Evolutionary conservation across 352 stramenopile species (phyloP).

Genomic region (Blastocystis sp.): DNA sequence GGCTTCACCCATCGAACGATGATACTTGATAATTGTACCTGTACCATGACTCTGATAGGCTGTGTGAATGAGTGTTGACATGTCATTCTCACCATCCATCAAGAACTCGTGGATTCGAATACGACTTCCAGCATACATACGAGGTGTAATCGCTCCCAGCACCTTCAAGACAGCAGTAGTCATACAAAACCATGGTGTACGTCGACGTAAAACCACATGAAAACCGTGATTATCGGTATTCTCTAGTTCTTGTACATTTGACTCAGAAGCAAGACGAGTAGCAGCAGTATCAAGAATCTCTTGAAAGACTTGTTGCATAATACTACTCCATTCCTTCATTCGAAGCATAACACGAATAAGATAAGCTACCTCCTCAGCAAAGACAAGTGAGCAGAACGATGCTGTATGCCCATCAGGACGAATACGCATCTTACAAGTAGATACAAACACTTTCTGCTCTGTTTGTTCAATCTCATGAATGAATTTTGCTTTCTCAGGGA

Average conservation of each 20-base stretch:
- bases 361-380: slow-evolving; percentile 56
- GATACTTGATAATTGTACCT: slow-evolving; percentile 47
- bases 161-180: slow-evolving; percentile 40
- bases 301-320: slow-evolving; percentile 34
- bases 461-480: background rate
- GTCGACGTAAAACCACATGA: background rate
- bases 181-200: slow-evolving; percentile 39
- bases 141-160: slow-evolving; percentile 40
- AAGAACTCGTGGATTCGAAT: slow-evolving; percentile 60
- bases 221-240: slow-evolving; percentile 54
- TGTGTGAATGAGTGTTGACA: slow-evolving; percentile 26
- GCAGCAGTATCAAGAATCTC: background rate
- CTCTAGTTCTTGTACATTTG: background rate
- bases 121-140: slow-evolving; percentile 55
- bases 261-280: background rate
- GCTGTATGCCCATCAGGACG: slow-evolving; percentile 24
- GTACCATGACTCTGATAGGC: slow-evolving; percentile 57
- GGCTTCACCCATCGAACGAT: slow-evolving; percentile 48
- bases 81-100: slow-evolving; percentile 53
- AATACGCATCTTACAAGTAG: slow-evolving; percentile 41
- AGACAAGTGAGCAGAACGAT: slow-evolving; percentile 39
- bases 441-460: slow-evolving; percentile 21
- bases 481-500: background rate
- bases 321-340: background rate
- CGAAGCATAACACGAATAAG: slow-evolving; percentile 24